These are phyloP conservation scores for Effrenium voratum DNA, from an alignment of 73 alveolate species.

Conservation along the genomic window DNA sequence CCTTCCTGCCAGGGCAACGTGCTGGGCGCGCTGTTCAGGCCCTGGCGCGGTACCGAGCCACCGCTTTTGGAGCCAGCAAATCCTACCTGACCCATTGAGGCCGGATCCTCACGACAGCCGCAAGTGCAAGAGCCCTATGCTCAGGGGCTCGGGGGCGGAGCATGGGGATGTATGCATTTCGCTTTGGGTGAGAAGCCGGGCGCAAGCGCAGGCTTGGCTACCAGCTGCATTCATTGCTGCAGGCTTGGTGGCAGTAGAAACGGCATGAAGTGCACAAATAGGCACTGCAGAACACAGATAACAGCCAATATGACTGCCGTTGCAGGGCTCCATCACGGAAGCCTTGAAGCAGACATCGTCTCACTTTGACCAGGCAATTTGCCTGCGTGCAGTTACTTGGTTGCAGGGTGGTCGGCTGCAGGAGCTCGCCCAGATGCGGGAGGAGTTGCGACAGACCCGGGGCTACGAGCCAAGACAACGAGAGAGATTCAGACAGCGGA, in stretches of 20 bases:
- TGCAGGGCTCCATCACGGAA: conserved; percentile 25
- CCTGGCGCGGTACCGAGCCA: neutral
- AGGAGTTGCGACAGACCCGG: conserved; percentile 22
- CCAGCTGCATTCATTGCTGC: conserved; percentile 32
- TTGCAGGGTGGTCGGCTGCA: neutral
- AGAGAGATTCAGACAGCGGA: too few species aligned
- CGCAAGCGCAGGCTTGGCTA: conserved; percentile 33
- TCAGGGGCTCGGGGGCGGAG: neutral
- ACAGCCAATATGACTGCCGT: neutral
- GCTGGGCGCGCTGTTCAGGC: conserved; percentile 63
- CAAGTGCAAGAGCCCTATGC: neutral
- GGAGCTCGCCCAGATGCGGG: conserved; percentile 77
- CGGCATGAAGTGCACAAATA: neutral
- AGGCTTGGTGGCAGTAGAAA: neutral
- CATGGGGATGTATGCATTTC: neutral
- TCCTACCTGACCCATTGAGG: neutral
- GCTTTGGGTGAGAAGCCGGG: too few species aligned
- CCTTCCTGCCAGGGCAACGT: conserved; percentile 57
- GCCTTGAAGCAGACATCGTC: conserved; percentile 55
- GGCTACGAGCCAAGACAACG: neutral
- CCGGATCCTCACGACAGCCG: conserved; percentile 4
- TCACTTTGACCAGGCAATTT: conserved; percentile 2
- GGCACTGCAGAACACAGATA: neutral
- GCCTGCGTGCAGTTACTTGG: neutral
- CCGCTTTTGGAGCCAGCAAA: neutral